Conservation (phyloP, 352 stramenopile genomes). For the Phytophthora pistaciae region DNA sequence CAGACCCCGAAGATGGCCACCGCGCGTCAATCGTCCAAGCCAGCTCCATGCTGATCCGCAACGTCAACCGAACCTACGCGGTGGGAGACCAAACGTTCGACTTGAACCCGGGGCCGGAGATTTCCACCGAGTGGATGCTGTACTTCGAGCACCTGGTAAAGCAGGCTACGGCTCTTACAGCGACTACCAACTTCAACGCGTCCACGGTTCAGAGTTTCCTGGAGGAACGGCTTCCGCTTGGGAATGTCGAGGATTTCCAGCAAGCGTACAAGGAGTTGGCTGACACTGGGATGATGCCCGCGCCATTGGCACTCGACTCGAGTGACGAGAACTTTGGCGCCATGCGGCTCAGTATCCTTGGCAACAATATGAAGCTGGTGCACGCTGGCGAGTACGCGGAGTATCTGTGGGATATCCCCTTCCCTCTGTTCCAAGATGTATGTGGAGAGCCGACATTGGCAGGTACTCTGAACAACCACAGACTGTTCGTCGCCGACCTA, state of each 20-base stretch:
- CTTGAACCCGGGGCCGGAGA: constrained; percentile 29
- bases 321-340: constrained; percentile 51
- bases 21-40: constrained; percentile 31
- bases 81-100: constrained; percentile 34
- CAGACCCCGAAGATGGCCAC: constrained; percentile 34
- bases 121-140: constrained; percentile 34
- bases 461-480: constrained; percentile 14
- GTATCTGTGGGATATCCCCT: constrained; percentile 20
- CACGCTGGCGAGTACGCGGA: constrained; percentile 27
- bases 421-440: constrained; percentile 14
- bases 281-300: constrained; percentile 18
- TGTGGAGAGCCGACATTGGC: constrained; percentile 19
- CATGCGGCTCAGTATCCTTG: constrained; percentile 44
- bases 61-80: constrained; percentile 35
- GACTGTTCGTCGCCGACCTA: constrained; percentile 42
- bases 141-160: constrained; percentile 37
- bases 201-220: constrained; percentile 33
- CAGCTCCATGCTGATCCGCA: constrained; percentile 36
- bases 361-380: constrained; percentile 38
- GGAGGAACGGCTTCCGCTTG: constrained; percentile 25
- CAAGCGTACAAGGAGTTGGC: constrained; percentile 35
- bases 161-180: constrained; percentile 28
- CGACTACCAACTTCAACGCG: constrained; percentile 31
- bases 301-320: constrained; percentile 35
- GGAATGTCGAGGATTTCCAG: constrained; percentile 19